Evolutionary conservation across 176 grass and related monocot species (phyloP).

Genomic region (Urochloa ruziziensis): DNA sequence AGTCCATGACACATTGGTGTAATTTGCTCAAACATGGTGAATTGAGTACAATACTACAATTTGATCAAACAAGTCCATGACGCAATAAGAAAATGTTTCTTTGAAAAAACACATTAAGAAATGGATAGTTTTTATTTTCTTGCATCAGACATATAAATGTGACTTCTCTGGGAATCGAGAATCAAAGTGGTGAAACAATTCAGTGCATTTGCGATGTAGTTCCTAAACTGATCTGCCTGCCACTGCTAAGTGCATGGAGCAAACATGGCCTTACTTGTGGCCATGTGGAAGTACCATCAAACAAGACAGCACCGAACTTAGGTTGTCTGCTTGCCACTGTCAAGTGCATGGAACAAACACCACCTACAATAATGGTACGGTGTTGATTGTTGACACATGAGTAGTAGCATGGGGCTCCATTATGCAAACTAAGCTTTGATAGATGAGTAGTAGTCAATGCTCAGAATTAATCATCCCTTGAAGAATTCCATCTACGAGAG

Average conservation of each 20-base stretch:
- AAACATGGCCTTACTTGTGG: background rate
- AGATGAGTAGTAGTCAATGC: background rate
- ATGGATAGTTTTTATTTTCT: background rate
- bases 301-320: background rate
- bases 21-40: background rate
- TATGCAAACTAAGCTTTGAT: background rate
- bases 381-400: background rate
- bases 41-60: background rate
- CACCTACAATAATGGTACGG: background rate
- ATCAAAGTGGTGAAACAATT: background rate
- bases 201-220: background rate
- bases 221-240: background rate
- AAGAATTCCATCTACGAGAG: background rate
- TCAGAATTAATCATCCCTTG: too few relatives aligned
- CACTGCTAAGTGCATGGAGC: too few relatives aligned
- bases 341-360: constrained; percentile 6
- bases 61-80: background rate
- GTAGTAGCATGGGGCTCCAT: background rate
- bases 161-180: background rate
- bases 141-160: background rate
- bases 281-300: constrained; percentile 8
- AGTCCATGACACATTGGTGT: background rate
- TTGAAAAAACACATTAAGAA: too few relatives aligned
- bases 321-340: background rate
- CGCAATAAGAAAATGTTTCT: too few relatives aligned